Base-by-base conservation (phyloP, 2,329 filamentous ascomycete genomes). In the Lecanosticta acicola region DNA sequence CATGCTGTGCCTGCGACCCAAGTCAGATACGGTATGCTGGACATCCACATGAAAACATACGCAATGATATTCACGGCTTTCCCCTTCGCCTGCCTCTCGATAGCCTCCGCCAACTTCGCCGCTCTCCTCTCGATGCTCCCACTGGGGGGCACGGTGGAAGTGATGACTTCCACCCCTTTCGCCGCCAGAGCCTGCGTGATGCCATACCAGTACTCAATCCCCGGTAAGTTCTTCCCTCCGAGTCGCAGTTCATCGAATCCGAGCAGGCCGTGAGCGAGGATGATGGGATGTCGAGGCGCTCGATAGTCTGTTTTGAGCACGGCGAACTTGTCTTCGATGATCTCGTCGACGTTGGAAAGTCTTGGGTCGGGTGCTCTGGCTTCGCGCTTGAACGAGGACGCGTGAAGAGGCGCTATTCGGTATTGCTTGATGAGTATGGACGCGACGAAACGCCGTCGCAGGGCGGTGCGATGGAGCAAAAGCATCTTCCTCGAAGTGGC, bases 11-110 rank as follows among this genome's bases (percentile, higher is more conserved):
- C 51, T 51, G 26, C 19, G 4, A n/a, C 14, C 14, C 43, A 13
- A 37, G 36, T 59, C 40, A 59, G 53, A 45, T n/a, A n/a, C n/a
- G n/a, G n/a, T n/a, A n/a, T n/a, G n/a, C n/a, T n/a, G n/a, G n/a
- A n/a, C n/a, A n/a, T n/a, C n/a, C n/a, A n/a, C n/a, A n/a, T n/a
- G n/a, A n/a, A n/a, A 33, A 69, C 76, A 60, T 66, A 80, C 74
- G 79, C 80, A 56, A 83, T 77, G 32, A 83, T 81, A 59, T 83
- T 83, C 17, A 83, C 79, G 55, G 73, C 71, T 52, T 76, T 77
- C 4, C 79, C 78, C 33, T 73, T 70, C 50, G 83, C 81, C 52
- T 76, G 77, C 4, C 79, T 78, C 33, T 73, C 70, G 51, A 83
- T 82, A 34, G 69, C 71, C 39, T 71, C 69, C 10, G 69, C 72